Conservation (phyloP, 768 basidiomycete genomes). For the Phlebiopsis gigantea region DNA sequence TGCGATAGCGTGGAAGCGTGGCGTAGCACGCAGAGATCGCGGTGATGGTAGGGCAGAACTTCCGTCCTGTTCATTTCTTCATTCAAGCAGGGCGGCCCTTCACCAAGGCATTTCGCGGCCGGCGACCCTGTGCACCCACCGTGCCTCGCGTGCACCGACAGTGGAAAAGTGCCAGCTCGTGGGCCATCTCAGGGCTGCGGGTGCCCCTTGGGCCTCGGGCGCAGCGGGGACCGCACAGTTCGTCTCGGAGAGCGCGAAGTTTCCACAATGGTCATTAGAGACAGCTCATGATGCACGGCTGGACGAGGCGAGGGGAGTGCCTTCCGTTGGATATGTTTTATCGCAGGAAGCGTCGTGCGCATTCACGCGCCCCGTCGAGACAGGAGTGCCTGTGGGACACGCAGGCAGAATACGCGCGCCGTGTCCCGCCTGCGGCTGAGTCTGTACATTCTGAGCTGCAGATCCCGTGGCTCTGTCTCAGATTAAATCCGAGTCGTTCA, state of each 20-base stretch:
- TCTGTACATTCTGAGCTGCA: neutral
- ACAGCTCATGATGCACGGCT: neutral
- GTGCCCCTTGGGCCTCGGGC: neutral
- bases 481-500: too few relatives aligned
- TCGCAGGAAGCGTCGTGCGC: neutral
- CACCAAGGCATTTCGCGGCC: neutral
- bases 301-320: neutral
- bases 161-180: neutral
- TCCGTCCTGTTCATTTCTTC: neutral
- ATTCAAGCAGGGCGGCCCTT: neutral
- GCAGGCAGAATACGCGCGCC: neutral
- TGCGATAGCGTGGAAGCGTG: neutral
- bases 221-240: neutral
- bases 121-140: neutral
- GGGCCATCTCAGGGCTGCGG: neutral
- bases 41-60: neutral
- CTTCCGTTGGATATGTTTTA: conserved; percentile 1
- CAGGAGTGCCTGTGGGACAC: neutral
- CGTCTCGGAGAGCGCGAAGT: neutral
- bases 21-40: neutral
- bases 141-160: neutral
- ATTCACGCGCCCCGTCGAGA: neutral
- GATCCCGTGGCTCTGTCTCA: conserved; percentile 2
- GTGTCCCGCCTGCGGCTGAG: neutral
- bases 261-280: neutral